Percentiles rank a stretch among this genome's conserved stretches.
phyloP scores from a whole-genome alignment of 73 alveolate species.

The Tetrahymena borealis region DNA sequence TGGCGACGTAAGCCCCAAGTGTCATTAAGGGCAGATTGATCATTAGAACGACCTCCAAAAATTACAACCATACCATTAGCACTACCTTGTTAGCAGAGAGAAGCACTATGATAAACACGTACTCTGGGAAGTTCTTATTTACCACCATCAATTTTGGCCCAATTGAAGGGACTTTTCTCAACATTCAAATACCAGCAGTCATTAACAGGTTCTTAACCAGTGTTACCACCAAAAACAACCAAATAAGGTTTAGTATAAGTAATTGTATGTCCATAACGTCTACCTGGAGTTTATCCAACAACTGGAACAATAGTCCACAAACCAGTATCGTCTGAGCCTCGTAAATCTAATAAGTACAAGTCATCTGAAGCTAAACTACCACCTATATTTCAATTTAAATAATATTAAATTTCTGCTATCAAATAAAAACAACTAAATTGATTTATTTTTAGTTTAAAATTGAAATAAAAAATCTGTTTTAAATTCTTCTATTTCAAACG shows the following conservation, averaged over 20 bases:
- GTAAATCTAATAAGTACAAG: constrained; percentile 81
- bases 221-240: constrained; percentile 92
- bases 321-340: constrained; percentile 83
- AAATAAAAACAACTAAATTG: too few species aligned
- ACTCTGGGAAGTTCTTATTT: constrained; percentile 72
- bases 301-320: constrained; percentile 93
- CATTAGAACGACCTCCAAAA: constrained; percentile 91
- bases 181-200: constrained; percentile 92
- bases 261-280: constrained; percentile 91
- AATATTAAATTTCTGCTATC: too few species aligned
- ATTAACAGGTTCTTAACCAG: constrained; percentile 87
- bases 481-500: not conserved
- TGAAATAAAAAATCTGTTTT: not conserved
- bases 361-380: constrained; percentile 97
- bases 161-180: constrained; percentile 85
- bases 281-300: constrained; percentile 93
- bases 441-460: too few species aligned
- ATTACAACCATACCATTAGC: constrained; percentile 93
- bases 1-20: constrained; percentile 95
- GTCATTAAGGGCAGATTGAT: constrained; percentile 81
- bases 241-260: constrained; percentile 85
- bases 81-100: constrained; percentile 83
- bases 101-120: constrained; percentile 89
- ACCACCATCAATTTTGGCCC: constrained; percentile 78
- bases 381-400: constrained; percentile 38